A percentile compares a stretch with the other conserved stretches of the same genome.
Conservation (phyloP, 108 stramenopile genomes). For the Nitzschia putrida region DNA sequence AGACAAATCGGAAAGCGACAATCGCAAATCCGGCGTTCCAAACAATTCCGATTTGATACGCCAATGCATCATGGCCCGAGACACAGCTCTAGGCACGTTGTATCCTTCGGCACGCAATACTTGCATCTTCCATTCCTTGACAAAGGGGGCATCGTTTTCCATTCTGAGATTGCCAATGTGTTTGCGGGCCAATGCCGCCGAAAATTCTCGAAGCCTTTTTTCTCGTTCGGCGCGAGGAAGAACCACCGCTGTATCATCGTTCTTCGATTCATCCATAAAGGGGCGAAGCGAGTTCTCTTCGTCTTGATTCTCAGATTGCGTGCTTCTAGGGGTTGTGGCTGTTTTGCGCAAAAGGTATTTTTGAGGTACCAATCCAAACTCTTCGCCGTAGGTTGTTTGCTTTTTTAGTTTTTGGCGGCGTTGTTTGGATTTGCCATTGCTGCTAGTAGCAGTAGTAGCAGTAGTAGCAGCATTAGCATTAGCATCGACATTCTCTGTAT, state of each 20-base stretch:
- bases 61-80: constrained; percentile 2
- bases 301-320: neutral
- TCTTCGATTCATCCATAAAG: neutral
- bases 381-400: too few relatives aligned
- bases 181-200: neutral
- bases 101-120: constrained; percentile 6
- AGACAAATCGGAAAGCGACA: constrained; percentile 12
- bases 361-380: constrained; percentile 31
- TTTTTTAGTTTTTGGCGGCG: too few relatives aligned
- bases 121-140: constrained; percentile 10
- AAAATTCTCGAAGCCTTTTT: neutral
- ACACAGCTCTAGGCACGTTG: neutral
- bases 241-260: neutral
- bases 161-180: neutral
- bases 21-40: constrained; percentile 17
- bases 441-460: too few relatives aligned
- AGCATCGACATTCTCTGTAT: too few relatives aligned
- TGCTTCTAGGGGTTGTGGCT: neutral
- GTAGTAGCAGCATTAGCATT: too few relatives aligned
- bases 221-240: neutral
- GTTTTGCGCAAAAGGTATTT: constrained; percentile 23
- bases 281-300: neutral
- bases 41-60: constrained; percentile 10
- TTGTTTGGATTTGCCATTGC: too few relatives aligned
- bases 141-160: neutral